Base-by-base conservation (phyloP, 129 eudicot species). In the Rutidosis leptorrhynchoides region DNA sequence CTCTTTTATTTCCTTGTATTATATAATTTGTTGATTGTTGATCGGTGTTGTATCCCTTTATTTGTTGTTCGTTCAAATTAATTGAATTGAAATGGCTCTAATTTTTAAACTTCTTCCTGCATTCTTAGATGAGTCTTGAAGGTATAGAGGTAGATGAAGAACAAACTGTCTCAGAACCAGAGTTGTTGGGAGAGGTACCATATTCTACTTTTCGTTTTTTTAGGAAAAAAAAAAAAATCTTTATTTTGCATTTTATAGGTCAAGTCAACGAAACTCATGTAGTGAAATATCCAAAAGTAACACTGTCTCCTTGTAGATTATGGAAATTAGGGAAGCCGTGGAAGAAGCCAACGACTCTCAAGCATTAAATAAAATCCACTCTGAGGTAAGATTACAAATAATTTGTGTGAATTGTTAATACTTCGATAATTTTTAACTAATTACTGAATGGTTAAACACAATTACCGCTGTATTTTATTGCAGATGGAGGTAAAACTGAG, bases 321-420 rank as follows among this genome's bases (percentile, higher is more conserved):
- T 92, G 98, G 98, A 92, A 82, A 75, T 88, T 43, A 85, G 98
- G 80, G 98, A 88, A 82, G 88, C 89, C 45, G 96, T 92, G 29
- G 98, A 88, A 69, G 98, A 92, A 56, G 95, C 98, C 16, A 45
- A 64, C 7, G 85, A 82, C 60, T 49, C 81, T 42, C 85, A 63
- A 67, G 79, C 78, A 33, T 69, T 92, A 67, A 76, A 76, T 35
- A 74, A 76, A 75, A 92, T 88, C 21, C 86, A 88, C 63, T 49
- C 88, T 28, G 81, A 81, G 96, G 96, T 91, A 72, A 12, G 6
- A 25, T 9, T 53, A 63, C 29, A 48, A n/a, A 7, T 5, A 9
- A 12, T 58, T 58, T 21, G 5, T 40, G 15, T 40, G n/a, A 40
- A 40, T 2, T 40, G 1, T 40, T 40, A 2, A 37, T 11, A 37